Evolutionary conservation across 2,329 filamentous ascomycete genomes (phyloP).

Genomic region (Aspergillus amoenus): DNA sequence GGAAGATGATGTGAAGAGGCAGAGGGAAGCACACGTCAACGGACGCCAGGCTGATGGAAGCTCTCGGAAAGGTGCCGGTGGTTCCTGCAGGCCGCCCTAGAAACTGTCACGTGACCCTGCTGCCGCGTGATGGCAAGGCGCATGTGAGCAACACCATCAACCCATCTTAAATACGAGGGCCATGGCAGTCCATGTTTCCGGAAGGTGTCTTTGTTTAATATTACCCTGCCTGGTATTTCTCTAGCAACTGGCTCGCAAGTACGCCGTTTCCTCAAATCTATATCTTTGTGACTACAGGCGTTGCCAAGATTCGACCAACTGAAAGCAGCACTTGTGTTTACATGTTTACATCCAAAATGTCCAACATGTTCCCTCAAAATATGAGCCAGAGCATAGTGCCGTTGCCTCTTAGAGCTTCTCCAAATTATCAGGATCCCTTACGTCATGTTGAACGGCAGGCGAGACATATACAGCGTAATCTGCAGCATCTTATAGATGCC

Average conservation of each 20-base stretch:
- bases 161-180: not conserved
- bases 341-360: constrained; percentile 26
- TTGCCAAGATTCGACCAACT: not conserved
- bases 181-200: not conserved
- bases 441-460: constrained; percentile 54
- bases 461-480: constrained; percentile 55
- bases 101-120: constrained; percentile 20
- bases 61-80: constrained; percentile 27
- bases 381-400: constrained; percentile 25
- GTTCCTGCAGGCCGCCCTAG: constrained; percentile 28
- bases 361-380: constrained; percentile 26
- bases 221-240: not conserved
- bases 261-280: no score
- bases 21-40: constrained; percentile 34
- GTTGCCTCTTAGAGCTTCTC: constrained; percentile 30
- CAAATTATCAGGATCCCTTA: constrained; percentile 43
- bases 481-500: constrained; percentile 61
- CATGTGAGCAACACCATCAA: not conserved
- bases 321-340: not conserved
- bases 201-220: not conserved
- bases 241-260: not conserved
- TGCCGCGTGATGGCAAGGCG: constrained; percentile 11
- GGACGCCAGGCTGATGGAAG: constrained; percentile 23
- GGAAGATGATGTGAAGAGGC: constrained; percentile 3
- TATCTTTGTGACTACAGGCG: not conserved